Conservation (phyloP, 1,284 basidiomycete genomes). For the Cutaneotrichosporon curvatum region DNA sequence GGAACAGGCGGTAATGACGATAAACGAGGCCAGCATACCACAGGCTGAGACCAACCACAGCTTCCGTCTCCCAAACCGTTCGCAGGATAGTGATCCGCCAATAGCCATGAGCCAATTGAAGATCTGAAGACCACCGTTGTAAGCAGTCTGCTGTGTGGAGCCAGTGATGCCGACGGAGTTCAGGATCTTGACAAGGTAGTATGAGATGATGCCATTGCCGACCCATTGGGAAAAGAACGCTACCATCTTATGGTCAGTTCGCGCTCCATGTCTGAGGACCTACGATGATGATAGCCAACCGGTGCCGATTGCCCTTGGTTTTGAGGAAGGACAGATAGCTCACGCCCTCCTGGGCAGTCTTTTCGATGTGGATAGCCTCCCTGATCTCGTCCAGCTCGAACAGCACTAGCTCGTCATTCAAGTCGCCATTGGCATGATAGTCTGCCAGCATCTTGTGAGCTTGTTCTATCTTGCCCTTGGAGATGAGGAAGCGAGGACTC, state of each 20-base stretch:
- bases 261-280: neutral
- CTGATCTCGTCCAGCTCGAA: slow-evolving; percentile 23
- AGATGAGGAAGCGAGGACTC: slow-evolving; percentile 37
- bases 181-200: slow-evolving; percentile 13
- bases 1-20: slow-evolving; percentile 15
- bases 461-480: slow-evolving; percentile 23
- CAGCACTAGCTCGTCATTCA: slow-evolving; percentile 19
- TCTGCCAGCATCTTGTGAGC: slow-evolving; percentile 28
- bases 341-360: neutral
- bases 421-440: slow-evolving; percentile 28
- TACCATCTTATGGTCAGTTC: slow-evolving; percentile 32
- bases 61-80: slow-evolving; percentile 20
- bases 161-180: slow-evolving; percentile 13
- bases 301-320: slow-evolving; percentile 45
- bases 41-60: slow-evolving; percentile 17
- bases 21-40: slow-evolving; percentile 18
- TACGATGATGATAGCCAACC: slow-evolving; percentile 48
- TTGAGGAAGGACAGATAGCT: slow-evolving; percentile 17
- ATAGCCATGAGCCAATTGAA: slow-evolving; percentile 18
- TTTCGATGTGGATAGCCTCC: slow-evolving; percentile 52
- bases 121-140: slow-evolving; percentile 20
- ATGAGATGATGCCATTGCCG: slow-evolving; percentile 9
- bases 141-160: slow-evolving; percentile 7
- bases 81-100: slow-evolving; percentile 14
- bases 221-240: slow-evolving; percentile 41